Percentiles rank a stretch among this genome's conserved stretches.
Conservation (phyloP, 331 rosid species). For the Pyrus hybrid region DNA sequence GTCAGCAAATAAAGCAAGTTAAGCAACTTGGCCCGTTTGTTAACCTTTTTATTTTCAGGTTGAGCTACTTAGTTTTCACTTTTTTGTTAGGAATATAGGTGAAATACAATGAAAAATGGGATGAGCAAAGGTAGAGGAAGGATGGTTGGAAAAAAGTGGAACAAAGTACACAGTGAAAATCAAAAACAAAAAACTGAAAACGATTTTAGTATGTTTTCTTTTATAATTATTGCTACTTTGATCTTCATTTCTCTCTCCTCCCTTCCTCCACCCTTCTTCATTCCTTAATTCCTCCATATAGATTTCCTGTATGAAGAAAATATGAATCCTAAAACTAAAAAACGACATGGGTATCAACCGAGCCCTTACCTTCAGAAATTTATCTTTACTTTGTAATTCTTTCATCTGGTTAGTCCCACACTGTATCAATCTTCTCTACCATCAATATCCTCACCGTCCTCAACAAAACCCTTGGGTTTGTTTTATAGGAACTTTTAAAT, state of each 20-base stretch:
- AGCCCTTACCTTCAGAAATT: not conserved
- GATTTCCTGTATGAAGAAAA: not conserved
- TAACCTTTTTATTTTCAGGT: not conserved
- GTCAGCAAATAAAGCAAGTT: not conserved
- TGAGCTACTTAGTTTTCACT: not conserved
- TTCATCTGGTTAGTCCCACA: not conserved
- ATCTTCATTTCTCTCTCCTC: too few species aligned
- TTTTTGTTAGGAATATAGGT: not conserved
- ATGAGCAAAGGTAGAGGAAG: not conserved
- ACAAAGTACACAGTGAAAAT: not conserved
- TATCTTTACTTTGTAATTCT: not conserved
- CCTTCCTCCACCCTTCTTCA: not conserved
- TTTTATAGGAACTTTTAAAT: not conserved
- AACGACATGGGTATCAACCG: not conserved
- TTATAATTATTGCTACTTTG: not conserved
- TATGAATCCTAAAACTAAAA: not conserved
- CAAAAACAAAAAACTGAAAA: not conserved
- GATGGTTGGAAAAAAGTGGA: not conserved
- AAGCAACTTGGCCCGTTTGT: not conserved
- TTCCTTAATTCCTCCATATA: not conserved
- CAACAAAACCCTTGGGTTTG: not conserved
- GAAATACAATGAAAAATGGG: not conserved
- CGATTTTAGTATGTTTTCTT: not conserved
- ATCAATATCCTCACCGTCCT: not conserved
- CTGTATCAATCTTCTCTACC: not conserved